A percentile compares a stretch with the other conserved stretches of the same genome.
phyloP scores from a whole-genome alignment of 345 rosid genomes.

The Citrus maxima region DNA sequence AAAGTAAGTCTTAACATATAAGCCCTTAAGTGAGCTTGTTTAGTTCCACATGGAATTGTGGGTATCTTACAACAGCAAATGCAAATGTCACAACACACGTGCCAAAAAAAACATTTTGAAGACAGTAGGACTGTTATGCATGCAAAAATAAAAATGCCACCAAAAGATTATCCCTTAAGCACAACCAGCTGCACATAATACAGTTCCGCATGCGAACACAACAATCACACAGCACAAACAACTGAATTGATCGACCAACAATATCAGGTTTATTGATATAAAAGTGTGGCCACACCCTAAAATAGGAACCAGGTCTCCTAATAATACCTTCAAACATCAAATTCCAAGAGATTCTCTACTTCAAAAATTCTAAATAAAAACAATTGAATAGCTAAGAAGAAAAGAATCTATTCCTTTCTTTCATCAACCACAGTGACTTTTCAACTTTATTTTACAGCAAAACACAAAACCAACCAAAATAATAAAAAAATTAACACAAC shows the following conservation, averaged over 20 bases:
- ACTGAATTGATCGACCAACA: not conserved
- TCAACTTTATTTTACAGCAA: not conserved
- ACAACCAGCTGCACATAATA: not conserved
- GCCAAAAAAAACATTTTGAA: not conserved
- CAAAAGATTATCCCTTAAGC: not conserved
- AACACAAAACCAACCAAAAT: not conserved
- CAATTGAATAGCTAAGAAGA: not conserved
- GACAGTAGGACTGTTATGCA: not conserved
- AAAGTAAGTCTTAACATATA: no score
- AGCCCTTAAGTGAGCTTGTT: no score
- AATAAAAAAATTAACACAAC: not conserved
- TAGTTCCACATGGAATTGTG: no score
- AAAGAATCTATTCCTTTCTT: slow-evolving; percentile 13
- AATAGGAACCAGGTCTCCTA: not conserved
- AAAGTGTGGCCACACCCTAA: not conserved
- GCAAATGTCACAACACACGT: no score
- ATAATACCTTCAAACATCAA: not conserved
- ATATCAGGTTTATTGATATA: not conserved
- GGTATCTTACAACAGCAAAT: no score
- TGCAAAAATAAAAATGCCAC: not conserved
- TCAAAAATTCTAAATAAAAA: not conserved
- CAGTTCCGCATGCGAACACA: not conserved
- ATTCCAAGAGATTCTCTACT: not conserved
- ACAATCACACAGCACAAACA: not conserved
- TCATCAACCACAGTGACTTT: not conserved